Base-by-base conservation (phyloP, 1,284 basidiomycete genomes). In the Cystobasidium slooffiae region DNA sequence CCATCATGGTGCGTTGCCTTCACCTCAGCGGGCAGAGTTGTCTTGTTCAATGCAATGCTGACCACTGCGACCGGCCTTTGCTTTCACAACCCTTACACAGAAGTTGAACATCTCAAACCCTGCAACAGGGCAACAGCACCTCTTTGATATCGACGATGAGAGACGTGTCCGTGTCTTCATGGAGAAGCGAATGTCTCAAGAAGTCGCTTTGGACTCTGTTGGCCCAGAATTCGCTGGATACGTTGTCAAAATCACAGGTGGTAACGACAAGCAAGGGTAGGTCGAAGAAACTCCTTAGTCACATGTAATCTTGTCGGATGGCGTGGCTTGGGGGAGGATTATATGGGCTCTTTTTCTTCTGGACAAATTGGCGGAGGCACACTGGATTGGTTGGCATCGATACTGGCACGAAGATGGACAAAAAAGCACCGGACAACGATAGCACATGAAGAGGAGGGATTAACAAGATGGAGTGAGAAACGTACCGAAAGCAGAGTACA, bases 221-320 rank as follows among this genome's bases (percentile, higher is more conserved):
- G 94, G 95, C 81, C 92, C 97, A 83, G 96, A 98, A 86, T 98
- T 89, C 88, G 94, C 93, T 85, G 96, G 96, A 76, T 98, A 98
- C 86, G 86, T 97, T 84, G 89, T 97, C 88, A 91, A 94, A 82
- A 93, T 99, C 86, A 94, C 93, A 62, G 95, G 96, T 82, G 93
- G 93, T 77, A 95, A 96, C 86, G 93, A 96, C 88, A 91, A 93
- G 83, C 84, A 85, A 80, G 83, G 82, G 79, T 80, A 77, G 52
- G 62, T 64, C 3, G 46, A 8, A n/a, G 22, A 20, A 44, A 20
- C 7, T 55, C 1, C 12, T 16, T 5, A 41, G 44, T 44, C 24
- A 52, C 41, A 44, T 24, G 51, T 59, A 16, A 16, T 31, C 39
- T 65, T 41, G 62, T 65, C 10, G 44, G 20, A 31, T 47, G 62